Conservation (phyloP, 306 rosid species). For the Cyamopsis tetragonoloba region DNA sequence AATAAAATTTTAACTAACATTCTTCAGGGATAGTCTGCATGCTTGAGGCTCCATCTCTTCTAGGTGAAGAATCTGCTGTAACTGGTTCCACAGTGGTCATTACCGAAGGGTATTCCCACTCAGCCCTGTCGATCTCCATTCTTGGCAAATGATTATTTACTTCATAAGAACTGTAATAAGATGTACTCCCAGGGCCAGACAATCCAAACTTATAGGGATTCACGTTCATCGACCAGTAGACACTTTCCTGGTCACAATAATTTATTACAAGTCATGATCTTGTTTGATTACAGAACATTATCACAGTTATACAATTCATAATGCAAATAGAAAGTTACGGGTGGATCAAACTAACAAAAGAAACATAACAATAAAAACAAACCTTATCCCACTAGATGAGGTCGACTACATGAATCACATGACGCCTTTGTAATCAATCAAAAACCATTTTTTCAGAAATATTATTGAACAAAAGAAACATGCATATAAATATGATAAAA, state of each 20-base stretch:
- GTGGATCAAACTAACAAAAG: neutral
- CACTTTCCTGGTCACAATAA: conserved; percentile 54
- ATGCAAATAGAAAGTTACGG: neutral
- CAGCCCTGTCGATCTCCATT: conserved; percentile 60
- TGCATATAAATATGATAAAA: neutral
- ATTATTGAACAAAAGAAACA: no score
- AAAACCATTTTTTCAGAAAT: no score
- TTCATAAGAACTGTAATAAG: conserved; percentile 66
- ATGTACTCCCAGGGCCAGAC: conserved; percentile 55
- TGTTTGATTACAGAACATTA: neutral
- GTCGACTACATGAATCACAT: no score
- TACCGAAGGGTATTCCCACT: conserved; percentile 64
- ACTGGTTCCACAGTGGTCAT: conserved; percentile 47
- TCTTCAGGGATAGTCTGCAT: conserved; percentile 72
- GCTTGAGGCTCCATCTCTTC: conserved; percentile 48
- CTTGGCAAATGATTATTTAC: conserved; percentile 65
- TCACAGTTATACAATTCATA: neutral
- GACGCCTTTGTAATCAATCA: no score
- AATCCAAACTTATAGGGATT: conserved; percentile 67
- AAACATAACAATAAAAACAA: no score
- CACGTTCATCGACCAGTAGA: conserved; percentile 91
- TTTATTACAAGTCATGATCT: conserved; percentile 4
- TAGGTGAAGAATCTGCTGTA: conserved; percentile 46
- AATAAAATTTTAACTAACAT: conserved; percentile 50
- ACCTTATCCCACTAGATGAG: no score